A percentile compares a stretch with the other conserved stretches of the same genome.
Conservation (phyloP, 345 rosid genomes). For the Eucalyptus pauciflora region DNA sequence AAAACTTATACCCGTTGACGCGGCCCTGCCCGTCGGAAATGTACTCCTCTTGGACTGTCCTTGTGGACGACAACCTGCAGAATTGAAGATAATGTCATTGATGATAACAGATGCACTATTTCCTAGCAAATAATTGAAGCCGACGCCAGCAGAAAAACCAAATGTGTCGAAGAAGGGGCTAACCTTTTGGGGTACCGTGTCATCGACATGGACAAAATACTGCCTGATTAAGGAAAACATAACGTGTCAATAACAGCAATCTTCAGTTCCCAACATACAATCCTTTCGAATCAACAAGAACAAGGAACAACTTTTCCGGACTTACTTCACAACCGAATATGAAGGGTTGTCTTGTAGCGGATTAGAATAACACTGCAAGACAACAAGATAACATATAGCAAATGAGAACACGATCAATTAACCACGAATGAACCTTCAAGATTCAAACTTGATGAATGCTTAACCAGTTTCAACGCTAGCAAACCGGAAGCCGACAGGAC, state of each 20-base stretch:
- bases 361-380: conserved; percentile 58
- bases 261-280: background rate
- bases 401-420: background rate
- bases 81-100: background rate
- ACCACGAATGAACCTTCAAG: background rate
- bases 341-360: conserved; percentile 90
- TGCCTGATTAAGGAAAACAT: conserved; percentile 35
- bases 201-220: conserved; percentile 77
- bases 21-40: conserved; percentile 94
- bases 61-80: conserved; percentile 69
- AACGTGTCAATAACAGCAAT: background rate
- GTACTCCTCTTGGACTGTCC: conserved; percentile 68
- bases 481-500: background rate
- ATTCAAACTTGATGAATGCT: background rate
- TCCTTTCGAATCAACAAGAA: background rate
- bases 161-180: background rate
- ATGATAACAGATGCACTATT: background rate
- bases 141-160: background rate
- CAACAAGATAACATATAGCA: background rate
- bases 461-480: background rate
- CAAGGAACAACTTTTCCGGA: background rate
- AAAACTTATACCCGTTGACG: conserved; percentile 54
- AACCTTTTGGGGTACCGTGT: conserved; percentile 77
- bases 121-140: background rate
- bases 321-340: conserved; percentile 84